Base-by-base conservation (phyloP, 2,329 filamentous ascomycete species). In the Trichoderma simmonsii region DNA sequence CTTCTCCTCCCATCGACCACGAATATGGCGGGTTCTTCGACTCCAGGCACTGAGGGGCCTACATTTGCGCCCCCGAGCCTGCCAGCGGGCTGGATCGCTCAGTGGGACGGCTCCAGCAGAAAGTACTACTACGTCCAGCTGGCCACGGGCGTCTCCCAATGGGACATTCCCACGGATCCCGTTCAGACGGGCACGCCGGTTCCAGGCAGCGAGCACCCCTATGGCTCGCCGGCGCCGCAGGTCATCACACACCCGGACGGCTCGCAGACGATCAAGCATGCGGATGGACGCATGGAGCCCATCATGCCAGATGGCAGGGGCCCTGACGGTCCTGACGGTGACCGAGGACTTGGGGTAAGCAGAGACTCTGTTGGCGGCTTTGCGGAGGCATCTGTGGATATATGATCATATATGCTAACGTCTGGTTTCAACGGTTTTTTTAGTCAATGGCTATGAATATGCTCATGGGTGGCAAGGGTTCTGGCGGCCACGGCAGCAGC, bases 61-160 rank as follows among this genome's bases (percentile, higher is more conserved):
- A 87, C 86, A 77, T 89, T 85, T 77, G 85, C 83, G 75, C 90
- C 90, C 74, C 90, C 90, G 62, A 83, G 84, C 61, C 85, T 91
- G 67, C 90, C 90, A 64, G 82, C 88, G 14, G 90, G 90, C 77
- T 92, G 90, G 90, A 91, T 91, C 77, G 89, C 89, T 72, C 90
- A 92, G 82, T 92, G 90, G 90, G 90, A 92, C 78, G 87, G 86
- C 74, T 79, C 85, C 71, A 89, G 85, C 80, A 87, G 85, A 79
- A 91, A 91, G 80, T 92, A 91, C 79, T 92, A 92, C 80, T 92
- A 89, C 79, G 91, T 93, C 65, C 90, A 93, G 80, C 87, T 93
- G 70, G 90, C 89, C 68, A 93, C 91, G 8, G 91, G 91, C 62
- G 85, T 88, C 48, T 92, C 91, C 74, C 91, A 93, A 81, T 93